Percentiles rank a stretch among this genome's conserved stretches.
Evolutionary conservation across 306 rosid species (phyloP).

Genomic region (Vachellia collinsii): DNA sequence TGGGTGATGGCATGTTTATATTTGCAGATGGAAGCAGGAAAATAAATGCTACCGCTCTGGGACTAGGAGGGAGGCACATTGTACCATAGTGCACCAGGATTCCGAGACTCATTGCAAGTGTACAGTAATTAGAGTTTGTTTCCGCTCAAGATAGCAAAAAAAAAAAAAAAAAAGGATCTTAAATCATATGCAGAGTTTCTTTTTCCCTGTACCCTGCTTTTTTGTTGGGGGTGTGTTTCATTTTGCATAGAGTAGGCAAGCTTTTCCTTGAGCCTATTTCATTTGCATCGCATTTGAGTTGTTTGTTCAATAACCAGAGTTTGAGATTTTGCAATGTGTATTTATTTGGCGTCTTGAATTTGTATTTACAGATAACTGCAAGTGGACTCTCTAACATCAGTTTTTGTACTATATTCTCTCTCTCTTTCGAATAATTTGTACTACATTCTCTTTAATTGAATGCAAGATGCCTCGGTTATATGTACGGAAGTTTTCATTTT

Average conservation of each 20-base stretch:
- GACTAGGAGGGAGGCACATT: conserved; percentile 26
- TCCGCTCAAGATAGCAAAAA: conserved; percentile 15
- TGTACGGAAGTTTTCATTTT: conserved; percentile 1
- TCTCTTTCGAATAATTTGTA: too few relatives aligned
- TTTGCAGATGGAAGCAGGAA: conserved; percentile 39
- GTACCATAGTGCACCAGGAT: conserved; percentile 36
- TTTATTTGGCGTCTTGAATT: conserved; percentile 33
- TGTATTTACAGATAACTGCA: conserved; percentile 31
- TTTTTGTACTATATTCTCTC: background rate
- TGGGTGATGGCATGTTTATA: conserved; percentile 19
- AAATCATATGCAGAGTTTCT: conserved; percentile 26
- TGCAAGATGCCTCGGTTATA: background rate
- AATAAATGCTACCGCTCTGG: background rate
- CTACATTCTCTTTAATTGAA: background rate
- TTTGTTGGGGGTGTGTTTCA: conserved; percentile 39
- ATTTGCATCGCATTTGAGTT: background rate
- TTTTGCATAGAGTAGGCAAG: conserved; percentile 35
- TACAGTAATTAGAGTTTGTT: conserved; percentile 53
- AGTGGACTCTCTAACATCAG: conserved; percentile 30
- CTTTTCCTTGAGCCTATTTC: conserved; percentile 31
- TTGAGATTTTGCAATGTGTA: conserved; percentile 42
- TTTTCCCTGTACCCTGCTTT: conserved; percentile 33
- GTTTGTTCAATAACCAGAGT: conserved; percentile 18
- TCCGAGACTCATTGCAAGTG: conserved; percentile 42
- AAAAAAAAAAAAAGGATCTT: conserved; percentile 34